These are phyloP conservation scores for Dactylellina parvicollis DNA, from an alignment of 2,329 filamentous ascomycete species.

Conservation along the genomic window DNA sequence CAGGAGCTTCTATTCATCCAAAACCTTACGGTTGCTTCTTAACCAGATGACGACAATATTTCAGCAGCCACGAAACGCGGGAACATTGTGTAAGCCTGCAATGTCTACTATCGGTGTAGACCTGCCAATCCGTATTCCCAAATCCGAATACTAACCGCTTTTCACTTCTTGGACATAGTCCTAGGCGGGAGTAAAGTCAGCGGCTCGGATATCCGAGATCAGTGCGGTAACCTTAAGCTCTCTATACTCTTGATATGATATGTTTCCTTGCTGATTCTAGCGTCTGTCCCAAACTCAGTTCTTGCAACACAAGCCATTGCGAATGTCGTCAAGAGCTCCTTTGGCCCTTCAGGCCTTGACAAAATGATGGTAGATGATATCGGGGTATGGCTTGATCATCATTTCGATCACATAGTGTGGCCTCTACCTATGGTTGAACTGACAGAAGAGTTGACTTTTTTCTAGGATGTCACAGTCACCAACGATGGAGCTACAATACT, in stretches of 20 bases:
- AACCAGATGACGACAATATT: slow-evolving; percentile 90
- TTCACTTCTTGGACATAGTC: slow-evolving; percentile 66
- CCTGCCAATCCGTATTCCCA: not conserved
- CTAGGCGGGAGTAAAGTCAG: slow-evolving; percentile 97
- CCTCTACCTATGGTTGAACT: slow-evolving; percentile 2
- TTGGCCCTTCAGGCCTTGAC: slow-evolving; percentile 94
- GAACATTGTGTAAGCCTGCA: slow-evolving; percentile 79
- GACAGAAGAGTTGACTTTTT: slow-evolving; percentile 51
- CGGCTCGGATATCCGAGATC: slow-evolving; percentile 93
- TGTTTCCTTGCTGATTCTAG: slow-evolving; percentile 1
- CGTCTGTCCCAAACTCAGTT: slow-evolving; percentile 67
- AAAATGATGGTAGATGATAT: slow-evolving; percentile 99
- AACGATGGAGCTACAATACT: slow-evolving; percentile 99
- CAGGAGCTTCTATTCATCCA: not conserved
- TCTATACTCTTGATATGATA: not conserved
- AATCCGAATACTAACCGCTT: slow-evolving; percentile 18
- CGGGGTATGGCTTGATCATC: slow-evolving; percentile 76
- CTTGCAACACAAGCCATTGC: slow-evolving; percentile 95
- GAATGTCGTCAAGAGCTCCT: slow-evolving; percentile 99
- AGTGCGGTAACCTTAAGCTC: slow-evolving; percentile 75
- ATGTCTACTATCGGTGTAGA: not conserved
- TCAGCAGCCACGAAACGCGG: slow-evolving; percentile 88
- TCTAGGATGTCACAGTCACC: slow-evolving; percentile 88
- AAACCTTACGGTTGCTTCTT: not conserved
- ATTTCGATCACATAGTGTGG: slow-evolving; percentile 55